These are phyloP conservation scores for Tulasnella sp. DNA, from an alignment of 768 basidiomycete species.

Conservation along the genomic window DNA sequence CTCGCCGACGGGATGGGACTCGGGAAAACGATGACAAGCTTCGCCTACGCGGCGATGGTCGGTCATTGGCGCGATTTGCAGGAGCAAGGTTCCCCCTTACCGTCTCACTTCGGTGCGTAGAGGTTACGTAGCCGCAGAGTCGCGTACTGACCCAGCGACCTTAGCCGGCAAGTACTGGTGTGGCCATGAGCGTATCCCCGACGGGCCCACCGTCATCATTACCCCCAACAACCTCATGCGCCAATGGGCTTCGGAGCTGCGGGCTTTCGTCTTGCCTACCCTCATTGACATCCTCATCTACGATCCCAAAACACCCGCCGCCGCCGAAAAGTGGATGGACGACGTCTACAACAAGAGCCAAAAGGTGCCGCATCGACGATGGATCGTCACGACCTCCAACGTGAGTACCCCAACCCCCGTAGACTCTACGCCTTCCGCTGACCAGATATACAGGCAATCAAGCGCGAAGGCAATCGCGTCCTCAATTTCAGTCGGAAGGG, in stretches of 20 bases:
- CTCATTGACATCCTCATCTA: background rate
- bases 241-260: background rate
- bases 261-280: background rate
- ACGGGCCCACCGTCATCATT: background rate
- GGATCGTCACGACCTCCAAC: background rate
- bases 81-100: background rate
- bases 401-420: background rate
- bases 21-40: background rate
- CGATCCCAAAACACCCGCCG: background rate
- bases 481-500: background rate
- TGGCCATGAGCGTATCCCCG: background rate
- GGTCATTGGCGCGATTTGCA: background rate
- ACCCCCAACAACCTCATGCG: background rate
- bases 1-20: background rate
- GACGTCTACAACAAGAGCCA: background rate
- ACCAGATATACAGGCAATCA: background rate
- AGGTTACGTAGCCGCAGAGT: background rate
- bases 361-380: background rate
- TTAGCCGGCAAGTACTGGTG: background rate
- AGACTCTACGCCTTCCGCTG: background rate
- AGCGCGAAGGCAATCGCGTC: background rate
- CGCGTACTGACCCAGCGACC: background rate
- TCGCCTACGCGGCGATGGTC: background rate
- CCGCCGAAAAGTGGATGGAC: background rate
- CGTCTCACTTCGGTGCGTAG: background rate